These are phyloP conservation scores for Venturia pyrina DNA, from an alignment of 2,329 filamentous ascomycete species.

Conservation along the genomic window DNA sequence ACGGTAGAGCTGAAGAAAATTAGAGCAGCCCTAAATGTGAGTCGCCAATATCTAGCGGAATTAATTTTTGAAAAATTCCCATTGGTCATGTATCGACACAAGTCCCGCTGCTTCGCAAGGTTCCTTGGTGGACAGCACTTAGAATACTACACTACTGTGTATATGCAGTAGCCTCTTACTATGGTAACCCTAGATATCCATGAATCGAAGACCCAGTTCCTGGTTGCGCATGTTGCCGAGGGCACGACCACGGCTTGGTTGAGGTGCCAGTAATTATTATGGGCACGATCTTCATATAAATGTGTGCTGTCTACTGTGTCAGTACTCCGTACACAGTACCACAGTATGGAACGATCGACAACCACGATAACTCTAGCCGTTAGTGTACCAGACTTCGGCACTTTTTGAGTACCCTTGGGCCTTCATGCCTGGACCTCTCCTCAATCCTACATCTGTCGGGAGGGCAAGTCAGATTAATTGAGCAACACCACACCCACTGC, in stretches of 20 bases:
- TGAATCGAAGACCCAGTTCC: background rate
- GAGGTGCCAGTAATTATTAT: too few species aligned
- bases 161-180: too few species aligned
- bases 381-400: background rate
- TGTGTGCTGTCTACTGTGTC: too few species aligned
- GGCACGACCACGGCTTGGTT: background rate
- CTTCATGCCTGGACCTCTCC: too few species aligned
- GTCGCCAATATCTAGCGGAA: background rate
- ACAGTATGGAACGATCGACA: background rate
- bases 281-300: too few species aligned
- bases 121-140: background rate
- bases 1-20: background rate
- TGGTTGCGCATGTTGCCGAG: background rate
- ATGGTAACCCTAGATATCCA: background rate
- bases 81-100: background rate
- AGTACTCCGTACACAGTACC: too few species aligned
- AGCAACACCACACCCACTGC: too few species aligned
- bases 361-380: background rate
- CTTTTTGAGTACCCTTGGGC: background rate
- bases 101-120: background rate
- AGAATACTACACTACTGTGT: too few species aligned
- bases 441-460: too few species aligned
- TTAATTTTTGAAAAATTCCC: background rate
- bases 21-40: background rate
- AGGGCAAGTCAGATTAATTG: too few species aligned